Evolutionary conservation across 805 yeast species (phyloP), one percentile per base, ranked within the genome.

Genomic region (Tetrapisispora taiwanensis): DNA sequence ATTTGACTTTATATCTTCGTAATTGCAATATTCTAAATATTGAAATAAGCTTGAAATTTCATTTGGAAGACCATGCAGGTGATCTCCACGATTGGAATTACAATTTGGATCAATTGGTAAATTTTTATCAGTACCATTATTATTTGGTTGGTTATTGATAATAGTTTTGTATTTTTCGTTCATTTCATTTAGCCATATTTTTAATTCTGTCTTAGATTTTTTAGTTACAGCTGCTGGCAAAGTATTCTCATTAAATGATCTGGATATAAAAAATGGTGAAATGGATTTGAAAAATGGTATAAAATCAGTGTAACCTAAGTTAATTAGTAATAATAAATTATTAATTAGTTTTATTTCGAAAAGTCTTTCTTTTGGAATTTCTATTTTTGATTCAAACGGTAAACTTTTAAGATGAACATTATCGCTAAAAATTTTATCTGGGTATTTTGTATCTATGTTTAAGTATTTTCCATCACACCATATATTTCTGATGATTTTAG

Each of bases 401-500:
- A 58, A 52, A 9, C 59, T 54, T 28, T 45, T 47, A 20, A 54
- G 46, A 37, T 52, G 46, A 13, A 51, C 51, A 39, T 59, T 54
- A 15, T 48, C 51, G 7, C 49, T 20, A 12, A 47, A 49, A 17
- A 52, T 18, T 9, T 46, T 37, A 5, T 49, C 46, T 1, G 59
- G 53, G 34, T 49, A 41, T 33, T 50, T 55, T 4, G 51, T 37
- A 33, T 62, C 60, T 15, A 56, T 41, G 12, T 52, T 62, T 30
- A 62, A 32, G 28, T 48, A 48, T 22, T 48, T 51, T 2, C 75
- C 70, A 52, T 72, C 75, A 30, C 78, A 67, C 65, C 75, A 75
- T 40, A 76, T 58, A 10, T 76, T 74, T 44, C 82, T 57, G 47
- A 72, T 69, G 27, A 78, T 75, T 52, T 76, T 75, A 1, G 83